A percentile compares a stretch with the other conserved stretches of the same genome.
Conservation (phyloP, 1,284 basidiomycete genomes). For the Lentinula novae-zelandiae region DNA sequence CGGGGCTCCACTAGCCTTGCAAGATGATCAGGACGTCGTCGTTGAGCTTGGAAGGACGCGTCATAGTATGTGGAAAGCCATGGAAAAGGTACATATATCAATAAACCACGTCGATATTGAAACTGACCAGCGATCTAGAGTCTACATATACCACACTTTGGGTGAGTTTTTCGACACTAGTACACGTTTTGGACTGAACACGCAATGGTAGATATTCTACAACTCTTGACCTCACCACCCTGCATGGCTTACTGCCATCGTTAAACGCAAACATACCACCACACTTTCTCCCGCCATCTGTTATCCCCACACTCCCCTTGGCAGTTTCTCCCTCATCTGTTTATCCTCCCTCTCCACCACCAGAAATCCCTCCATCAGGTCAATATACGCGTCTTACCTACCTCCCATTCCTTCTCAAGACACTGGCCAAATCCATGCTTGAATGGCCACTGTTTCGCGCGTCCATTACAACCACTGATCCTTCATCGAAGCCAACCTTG, state of each 20-base stretch:
- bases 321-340: slow-evolving; percentile 29
- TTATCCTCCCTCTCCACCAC: slow-evolving; percentile 36
- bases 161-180: slow-evolving; percentile 33
- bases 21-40: slow-evolving; percentile 40
- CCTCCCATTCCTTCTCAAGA: slow-evolving; percentile 85
- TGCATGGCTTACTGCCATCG: slow-evolving; percentile 66
- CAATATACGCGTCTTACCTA: slow-evolving; percentile 72
- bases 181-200: neutral
- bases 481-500: slow-evolving; percentile 51
- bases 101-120: neutral
- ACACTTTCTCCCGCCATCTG: slow-evolving; percentile 47
- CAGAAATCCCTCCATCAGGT: slow-evolving; percentile 38
- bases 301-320: slow-evolving; percentile 25
- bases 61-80: slow-evolving; percentile 84
- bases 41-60: slow-evolving; percentile 78
- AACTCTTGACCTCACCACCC: slow-evolving; percentile 77
- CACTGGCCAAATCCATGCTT: slow-evolving; percentile 74
- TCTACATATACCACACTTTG: slow-evolving; percentile 79
- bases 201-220: slow-evolving; percentile 60
- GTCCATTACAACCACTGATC: slow-evolving; percentile 46
- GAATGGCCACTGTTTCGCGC: slow-evolving; percentile 83
- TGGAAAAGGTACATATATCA: slow-evolving; percentile 57
- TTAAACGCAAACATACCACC: slow-evolving; percentile 72
- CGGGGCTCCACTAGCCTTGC: slow-evolving; percentile 2
- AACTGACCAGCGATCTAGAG: slow-evolving; percentile 42